Base-by-base conservation (phyloP, 495 filamentous ascomycete species). In the Podospora didyma region DNA sequence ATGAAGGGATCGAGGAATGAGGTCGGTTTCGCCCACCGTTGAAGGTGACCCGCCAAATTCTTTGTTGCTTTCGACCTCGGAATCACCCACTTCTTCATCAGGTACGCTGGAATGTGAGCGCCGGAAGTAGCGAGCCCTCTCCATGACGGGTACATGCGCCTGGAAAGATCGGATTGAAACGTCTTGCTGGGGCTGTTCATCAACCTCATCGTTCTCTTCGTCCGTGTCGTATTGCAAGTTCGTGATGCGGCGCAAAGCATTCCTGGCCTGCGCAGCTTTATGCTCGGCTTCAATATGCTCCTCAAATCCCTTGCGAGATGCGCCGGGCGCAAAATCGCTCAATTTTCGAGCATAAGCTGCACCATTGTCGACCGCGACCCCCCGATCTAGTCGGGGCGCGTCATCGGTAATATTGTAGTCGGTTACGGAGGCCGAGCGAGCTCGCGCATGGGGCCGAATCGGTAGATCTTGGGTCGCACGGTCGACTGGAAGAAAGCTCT, bases 1-100 rank as follows among this genome's bases (percentile, higher is more conserved):
- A 5, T 35, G 46, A 19, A 55, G 53, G 14, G 54, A 61, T 10
- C 51, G 49, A 19, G 46, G 44, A 23, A 53, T 37, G 47, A 44
- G 47, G 22, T 61, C 62, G 16, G 64, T 63, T 19, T 64, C 58
- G 12, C 53, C 58, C 17, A 56, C 49, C 19, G 57, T 64, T 22
- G 59, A 62, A 16, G 56, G 54, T 23, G 63, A 55, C 42, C 31
- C 62, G 16, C 35, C 34, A 1, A 53, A 51, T 49, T 54, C 58
- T 64, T 64, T 60, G 57, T 59, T 64, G 48, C 23, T 26, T 53
- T 42, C 57, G 49, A 41, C 31, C 7, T 54, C 57, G 48, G 57
- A 46, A 53, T 28, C 46, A 1, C 20, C 54, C 35, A 37, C 52
- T 41, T 53, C 28, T 2, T 41, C 31, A 20, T 48, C 2, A 14